These are phyloP conservation scores for Pseudocercospora ulei DNA, from an alignment of 2,329 filamentous ascomycete genomes.

Conservation along the genomic window DNA sequence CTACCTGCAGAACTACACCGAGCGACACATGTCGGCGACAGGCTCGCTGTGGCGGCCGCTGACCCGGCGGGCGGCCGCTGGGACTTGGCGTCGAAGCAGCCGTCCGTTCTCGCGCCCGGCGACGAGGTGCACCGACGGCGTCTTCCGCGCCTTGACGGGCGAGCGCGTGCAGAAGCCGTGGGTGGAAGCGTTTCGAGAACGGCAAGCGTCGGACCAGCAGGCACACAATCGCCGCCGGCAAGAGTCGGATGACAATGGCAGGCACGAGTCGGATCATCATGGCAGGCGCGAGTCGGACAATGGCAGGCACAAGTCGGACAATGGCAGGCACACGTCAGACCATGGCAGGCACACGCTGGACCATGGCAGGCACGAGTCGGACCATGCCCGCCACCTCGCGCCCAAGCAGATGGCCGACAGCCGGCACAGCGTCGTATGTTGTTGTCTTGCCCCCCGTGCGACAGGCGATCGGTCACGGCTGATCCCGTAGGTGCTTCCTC, in stretches of 20 bases:
- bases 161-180: slow-evolving; percentile 57
- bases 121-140: slow-evolving; percentile 46
- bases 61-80: not conserved
- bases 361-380: slow-evolving; percentile 30
- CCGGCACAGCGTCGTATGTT: slow-evolving; percentile 55
- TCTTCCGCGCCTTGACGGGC: slow-evolving; percentile 51
- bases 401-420: slow-evolving; percentile 64
- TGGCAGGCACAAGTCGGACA: too few relatives aligned
- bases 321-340: too few relatives aligned
- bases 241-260: too few relatives aligned
- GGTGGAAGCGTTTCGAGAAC: slow-evolving; percentile 54
- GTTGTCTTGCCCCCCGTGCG: too few relatives aligned
- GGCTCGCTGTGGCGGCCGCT: slow-evolving; percentile 1
- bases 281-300: too few relatives aligned
- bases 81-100: not conserved
- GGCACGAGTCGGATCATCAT: too few relatives aligned
- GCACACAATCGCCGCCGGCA: too few relatives aligned
- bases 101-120: slow-evolving; percentile 19
- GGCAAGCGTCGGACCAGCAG: too few relatives aligned
- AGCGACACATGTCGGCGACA: too few relatives aligned
- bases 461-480: too few relatives aligned
- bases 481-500: slow-evolving; percentile 49
- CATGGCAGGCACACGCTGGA: too few relatives aligned
- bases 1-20: too few relatives aligned
- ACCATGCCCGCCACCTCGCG: slow-evolving; percentile 47